Percentiles rank a stretch among this genome's conserved stretches.
Conservation (phyloP, 1,139 yeast species). For the Arxiozyma slooffiae region DNA sequence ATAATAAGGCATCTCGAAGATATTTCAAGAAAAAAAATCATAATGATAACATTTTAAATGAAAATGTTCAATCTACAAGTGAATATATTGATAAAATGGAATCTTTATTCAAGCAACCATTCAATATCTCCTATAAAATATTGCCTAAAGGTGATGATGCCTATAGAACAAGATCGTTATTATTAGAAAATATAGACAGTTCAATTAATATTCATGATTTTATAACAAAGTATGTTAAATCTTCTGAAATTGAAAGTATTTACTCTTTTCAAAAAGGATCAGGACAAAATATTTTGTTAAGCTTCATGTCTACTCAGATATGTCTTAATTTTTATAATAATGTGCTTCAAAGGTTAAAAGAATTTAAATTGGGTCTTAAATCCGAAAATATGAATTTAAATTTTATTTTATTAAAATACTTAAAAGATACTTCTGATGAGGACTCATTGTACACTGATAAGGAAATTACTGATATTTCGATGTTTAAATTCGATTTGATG, state of each 20-base stretch:
- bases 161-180: slow-evolving; percentile 26
- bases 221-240: slow-evolving; percentile 26
- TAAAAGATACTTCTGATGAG: slow-evolving; percentile 58
- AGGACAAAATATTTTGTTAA: slow-evolving; percentile 27
- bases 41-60: background rate
- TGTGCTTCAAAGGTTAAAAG: slow-evolving; percentile 37
- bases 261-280: slow-evolving; percentile 16
- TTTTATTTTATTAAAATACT: slow-evolving; percentile 56
- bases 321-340: slow-evolving; percentile 41
- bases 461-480: slow-evolving; percentile 4
- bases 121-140: slow-evolving; percentile 18
- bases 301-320: slow-evolving; percentile 37
- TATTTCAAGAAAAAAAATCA: background rate
- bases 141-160: slow-evolving; percentile 29
- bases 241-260: slow-evolving; percentile 38
- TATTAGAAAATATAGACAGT: slow-evolving; percentile 24
- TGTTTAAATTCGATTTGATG: slow-evolving; percentile 12
- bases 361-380: slow-evolving; percentile 34
- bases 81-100: slow-evolving; percentile 20
- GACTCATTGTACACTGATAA: slow-evolving; percentile 36
- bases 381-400: slow-evolving; percentile 45
- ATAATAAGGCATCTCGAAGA: background rate
- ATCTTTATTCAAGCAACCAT: slow-evolving; percentile 15
- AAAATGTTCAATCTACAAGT: slow-evolving; percentile 16
- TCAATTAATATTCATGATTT: slow-evolving; percentile 20